Base-by-base conservation (phyloP, 129 eudicot species). In the Logfia minima region DNA sequence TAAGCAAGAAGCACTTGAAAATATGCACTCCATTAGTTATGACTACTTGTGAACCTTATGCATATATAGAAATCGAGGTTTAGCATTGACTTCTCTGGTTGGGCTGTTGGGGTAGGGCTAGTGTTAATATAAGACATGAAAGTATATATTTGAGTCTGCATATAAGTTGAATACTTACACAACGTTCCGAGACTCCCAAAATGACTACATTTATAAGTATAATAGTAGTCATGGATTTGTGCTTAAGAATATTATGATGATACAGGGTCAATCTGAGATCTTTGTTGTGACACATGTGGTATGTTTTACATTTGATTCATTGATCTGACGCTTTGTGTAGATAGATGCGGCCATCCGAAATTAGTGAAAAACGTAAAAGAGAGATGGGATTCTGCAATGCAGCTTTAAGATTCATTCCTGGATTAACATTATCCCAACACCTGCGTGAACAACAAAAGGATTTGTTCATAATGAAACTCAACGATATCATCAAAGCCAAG, bases 371-470 rank as follows among this genome's bases (percentile, higher is more conserved):
- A 17, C 62, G 62, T 8, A 8, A 1, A 2, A 2, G 23, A 24
- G 23, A 18, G 0, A 2, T 3, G 35, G 34, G 13, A 8, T 7
- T 4, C 18, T 10, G 22, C 23, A 22, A 61, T 2, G 5, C 8
- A 8, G 14, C 66, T 9, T 6, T 61, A 16, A 21, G 29, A 22
- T 61, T 61, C 66, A 23, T 61, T 61, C 32, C 4, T 61, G 31
- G 29, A 11, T 61, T 61, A 61, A 61, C 34, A 61, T 61, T 61
- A 29, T 61, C 66, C 6, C 66, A 61, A 23, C 32, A 61, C 66
- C 66, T 41, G 1, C 8, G 19, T 1, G 68, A 63, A 63, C 68
- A 63, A 4, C 6, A 39, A 5, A 28, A 63, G 35, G 39, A 28
- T 8, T 63, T 28, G 41, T 63, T 28, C 22, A 3, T 14, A 11